A percentile compares a stretch with the other conserved stretches of the same genome.
phyloP scores from a whole-genome alignment of 306 rosid genomes.

The Medicago lupulina region DNA sequence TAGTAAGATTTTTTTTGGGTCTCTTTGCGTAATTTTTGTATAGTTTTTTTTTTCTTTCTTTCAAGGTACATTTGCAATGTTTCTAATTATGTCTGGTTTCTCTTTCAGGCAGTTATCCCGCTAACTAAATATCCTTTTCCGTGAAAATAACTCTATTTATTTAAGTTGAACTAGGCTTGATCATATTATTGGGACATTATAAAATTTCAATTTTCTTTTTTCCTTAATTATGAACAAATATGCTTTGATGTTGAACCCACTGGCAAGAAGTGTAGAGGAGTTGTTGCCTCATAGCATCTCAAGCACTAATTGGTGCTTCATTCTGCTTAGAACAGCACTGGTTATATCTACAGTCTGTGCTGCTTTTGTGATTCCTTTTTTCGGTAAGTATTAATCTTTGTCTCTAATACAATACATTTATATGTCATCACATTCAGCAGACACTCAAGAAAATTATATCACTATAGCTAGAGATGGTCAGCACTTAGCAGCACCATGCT shows the following conservation, averaged over 20 bases:
- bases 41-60: neutral
- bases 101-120: slow-evolving; percentile 75
- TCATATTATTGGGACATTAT: slow-evolving; percentile 11
- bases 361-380: slow-evolving; percentile 80
- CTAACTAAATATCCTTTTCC: slow-evolving; percentile 86
- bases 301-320: slow-evolving; percentile 60
- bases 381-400: slow-evolving; percentile 57
- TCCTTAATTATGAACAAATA: slow-evolving; percentile 67
- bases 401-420: slow-evolving; percentile 29
- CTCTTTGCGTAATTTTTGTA: slow-evolving; percentile 3
- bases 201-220: slow-evolving; percentile 16
- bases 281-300: slow-evolving; percentile 65
- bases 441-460: slow-evolving; percentile 10
- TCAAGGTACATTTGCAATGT: slow-evolving; percentile 13
- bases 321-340: slow-evolving; percentile 69
- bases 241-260: slow-evolving; percentile 82
- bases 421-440: neutral
- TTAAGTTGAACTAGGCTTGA: slow-evolving; percentile 31
- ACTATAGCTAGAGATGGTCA: slow-evolving; percentile 4
- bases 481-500: neutral
- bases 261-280: slow-evolving; percentile 86
- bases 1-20: slow-evolving; percentile 52
- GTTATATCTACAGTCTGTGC: slow-evolving; percentile 68
- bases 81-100: slow-evolving; percentile 39
- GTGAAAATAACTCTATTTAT: neutral